Conservation (phyloP, 2,329 filamentous ascomycete genomes). For the Chrysosporium queenslandicum region DNA sequence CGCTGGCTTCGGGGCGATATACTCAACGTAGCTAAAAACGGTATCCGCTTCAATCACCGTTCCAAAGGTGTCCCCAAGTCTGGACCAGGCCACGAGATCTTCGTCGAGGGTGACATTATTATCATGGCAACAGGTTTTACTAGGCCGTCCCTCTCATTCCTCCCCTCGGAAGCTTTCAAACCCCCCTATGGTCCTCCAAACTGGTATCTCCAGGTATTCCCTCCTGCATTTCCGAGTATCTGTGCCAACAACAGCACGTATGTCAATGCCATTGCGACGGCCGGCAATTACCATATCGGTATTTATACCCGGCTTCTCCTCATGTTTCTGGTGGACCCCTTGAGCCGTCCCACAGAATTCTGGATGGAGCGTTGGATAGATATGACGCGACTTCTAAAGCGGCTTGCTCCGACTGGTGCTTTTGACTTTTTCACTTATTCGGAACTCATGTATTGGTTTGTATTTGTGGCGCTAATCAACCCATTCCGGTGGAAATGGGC, state of each 20-base stretch:
- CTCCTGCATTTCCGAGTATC: conserved; percentile 60
- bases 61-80: conserved; percentile 61
- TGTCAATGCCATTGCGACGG: conserved; percentile 66
- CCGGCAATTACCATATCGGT: conserved; percentile 81
- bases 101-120: conserved; percentile 63
- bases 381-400: conserved; percentile 65
- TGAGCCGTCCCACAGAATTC: conserved; percentile 58
- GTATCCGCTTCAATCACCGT: conserved; percentile 62
- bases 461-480: conserved; percentile 67
- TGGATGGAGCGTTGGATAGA: conserved; percentile 85
- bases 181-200: conserved; percentile 69
- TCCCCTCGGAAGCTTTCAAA: conserved; percentile 62
- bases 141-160: conserved; percentile 60
- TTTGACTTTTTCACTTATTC: conserved; percentile 88
- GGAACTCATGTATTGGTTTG: conserved; percentile 76
- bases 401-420: conserved; percentile 57
- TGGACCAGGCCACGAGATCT: conserved; percentile 58
- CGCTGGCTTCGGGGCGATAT: conserved; percentile 78
- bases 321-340: conserved; percentile 74
- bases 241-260: conserved; percentile 80
- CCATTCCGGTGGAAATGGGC: conserved; percentile 90
- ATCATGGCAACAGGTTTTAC: conserved; percentile 78
- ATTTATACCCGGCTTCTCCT: conserved; percentile 79
- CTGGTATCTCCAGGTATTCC: conserved; percentile 84
- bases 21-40: conserved; percentile 51